These are phyloP conservation scores for Pleurotus platypus DNA, from an alignment of 768 basidiomycete genomes.

Conservation along the genomic window DNA sequence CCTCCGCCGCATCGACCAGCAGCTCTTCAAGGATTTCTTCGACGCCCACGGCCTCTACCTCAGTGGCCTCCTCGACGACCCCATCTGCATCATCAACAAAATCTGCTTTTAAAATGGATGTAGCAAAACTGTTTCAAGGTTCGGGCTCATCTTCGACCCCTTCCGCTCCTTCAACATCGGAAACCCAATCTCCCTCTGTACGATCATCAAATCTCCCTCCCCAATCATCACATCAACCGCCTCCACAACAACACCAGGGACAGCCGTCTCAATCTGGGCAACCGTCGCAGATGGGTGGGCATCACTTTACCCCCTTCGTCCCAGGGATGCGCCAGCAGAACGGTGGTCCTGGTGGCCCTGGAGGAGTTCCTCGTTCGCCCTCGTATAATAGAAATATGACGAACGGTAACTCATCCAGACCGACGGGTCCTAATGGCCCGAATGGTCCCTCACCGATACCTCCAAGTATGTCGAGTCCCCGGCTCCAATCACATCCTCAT, in stretches of 20 bases:
- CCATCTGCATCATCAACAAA: constrained; percentile 18
- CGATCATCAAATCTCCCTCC: constrained; percentile 52
- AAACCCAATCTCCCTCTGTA: constrained; percentile 55
- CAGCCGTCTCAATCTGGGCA: constrained; percentile 36
- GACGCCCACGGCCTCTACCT: constrained; percentile 24
- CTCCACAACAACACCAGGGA: constrained; percentile 28
- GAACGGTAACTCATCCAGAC: constrained; percentile 57
- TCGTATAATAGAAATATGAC: constrained; percentile 58
- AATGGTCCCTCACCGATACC: constrained; percentile 41
- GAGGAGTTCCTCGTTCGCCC: constrained; percentile 57
- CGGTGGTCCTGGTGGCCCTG: constrained; percentile 36
- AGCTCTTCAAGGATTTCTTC: constrained; percentile 30
- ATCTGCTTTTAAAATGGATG: constrained; percentile 46
- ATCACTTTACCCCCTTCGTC: constrained; percentile 45
- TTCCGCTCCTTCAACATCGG: constrained; percentile 47
- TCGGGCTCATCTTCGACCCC: constrained; percentile 39
- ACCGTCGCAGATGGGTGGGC: constrained; percentile 38
- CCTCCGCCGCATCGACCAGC: constrained; percentile 30
- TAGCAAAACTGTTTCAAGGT: constrained; percentile 61
- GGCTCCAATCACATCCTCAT: constrained; percentile 58
- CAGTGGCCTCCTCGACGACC: constrained; percentile 14
- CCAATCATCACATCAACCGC: constrained; percentile 33
- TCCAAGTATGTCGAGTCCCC: constrained; percentile 61
- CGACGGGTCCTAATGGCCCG: constrained; percentile 54
- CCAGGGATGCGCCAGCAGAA: constrained; percentile 41